phyloP scores from a whole-genome alignment of 2,329 filamentous ascomycete genomes.

The Ceratocystis albifundus region DNA sequence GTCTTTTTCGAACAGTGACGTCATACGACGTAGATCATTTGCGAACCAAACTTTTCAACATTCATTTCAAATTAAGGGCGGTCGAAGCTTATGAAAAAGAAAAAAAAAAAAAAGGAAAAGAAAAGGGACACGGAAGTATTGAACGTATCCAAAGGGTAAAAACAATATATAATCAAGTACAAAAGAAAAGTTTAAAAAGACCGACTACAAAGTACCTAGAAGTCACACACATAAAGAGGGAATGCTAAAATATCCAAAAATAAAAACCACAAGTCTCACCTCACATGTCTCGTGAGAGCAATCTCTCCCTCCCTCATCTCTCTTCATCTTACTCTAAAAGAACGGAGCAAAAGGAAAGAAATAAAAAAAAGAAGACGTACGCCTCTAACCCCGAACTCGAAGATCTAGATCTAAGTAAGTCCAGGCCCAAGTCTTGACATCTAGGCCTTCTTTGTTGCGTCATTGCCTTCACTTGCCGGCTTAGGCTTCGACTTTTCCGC shows the following conservation, averaged over 20 bases:
- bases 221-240: neutral
- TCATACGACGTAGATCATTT: neutral
- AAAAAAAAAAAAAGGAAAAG: neutral
- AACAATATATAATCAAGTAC: conserved; percentile 6
- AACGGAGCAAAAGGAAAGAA: neutral
- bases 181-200: neutral
- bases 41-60: neutral
- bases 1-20: neutral
- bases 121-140: no score
- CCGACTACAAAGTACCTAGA: neutral
- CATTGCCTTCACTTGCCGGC: conserved; percentile 52
- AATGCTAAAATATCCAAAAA: neutral
- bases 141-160: neutral
- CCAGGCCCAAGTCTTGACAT: neutral
- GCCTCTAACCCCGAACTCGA: no score
- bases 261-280: neutral
- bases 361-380: conserved; percentile 5
- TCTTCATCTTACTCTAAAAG: neutral
- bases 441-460: conserved; percentile 37
- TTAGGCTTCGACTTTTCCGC: conserved; percentile 45
- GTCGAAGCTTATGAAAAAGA: neutral
- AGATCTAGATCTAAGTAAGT: neutral
- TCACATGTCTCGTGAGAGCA: neutral
- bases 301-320: neutral
- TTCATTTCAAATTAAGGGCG: neutral